Percentiles rank a stretch among this genome's conserved stretches.
These are phyloP conservation scores for Hypoxylon sp. DNA, from an alignment of 2,329 filamentous ascomycete species.

Conservation along the genomic window DNA sequence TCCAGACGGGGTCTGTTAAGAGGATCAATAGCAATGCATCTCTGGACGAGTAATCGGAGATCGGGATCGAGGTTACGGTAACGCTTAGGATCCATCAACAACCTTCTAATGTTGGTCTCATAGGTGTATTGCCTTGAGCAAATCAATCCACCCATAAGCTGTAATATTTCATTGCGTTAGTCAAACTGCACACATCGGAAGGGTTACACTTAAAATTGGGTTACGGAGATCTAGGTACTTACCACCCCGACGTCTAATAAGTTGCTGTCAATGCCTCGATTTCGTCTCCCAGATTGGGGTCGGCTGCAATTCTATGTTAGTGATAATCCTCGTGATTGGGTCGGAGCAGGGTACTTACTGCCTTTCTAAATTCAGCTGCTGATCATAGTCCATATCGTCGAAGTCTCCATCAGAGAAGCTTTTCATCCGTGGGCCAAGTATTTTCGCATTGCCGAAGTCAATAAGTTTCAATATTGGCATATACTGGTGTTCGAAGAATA, in stretches of 20 bases:
- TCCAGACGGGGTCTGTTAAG: slow-evolving; percentile 7
- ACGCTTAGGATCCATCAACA: not conserved
- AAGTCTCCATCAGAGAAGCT: too few relatives aligned
- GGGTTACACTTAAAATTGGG: too few relatives aligned
- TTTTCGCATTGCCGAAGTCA: not conserved
- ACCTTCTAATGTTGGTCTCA: not conserved
- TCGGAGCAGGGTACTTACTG: not conserved
- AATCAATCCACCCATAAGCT: not conserved
- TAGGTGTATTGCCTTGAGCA: too few relatives aligned
- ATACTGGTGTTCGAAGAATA: not conserved
- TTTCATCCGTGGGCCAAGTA: too few relatives aligned
- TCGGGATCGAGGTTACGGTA: not conserved
- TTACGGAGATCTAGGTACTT: not conserved
- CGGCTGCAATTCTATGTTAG: slow-evolving; percentile 4
- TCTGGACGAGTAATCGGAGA: slow-evolving; percentile 1
- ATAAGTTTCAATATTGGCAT: slow-evolving; percentile 11
- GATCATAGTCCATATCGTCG: not conserved
- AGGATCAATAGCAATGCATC: slow-evolving; percentile 3
- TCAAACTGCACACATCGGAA: not conserved
- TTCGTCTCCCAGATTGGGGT: not conserved
- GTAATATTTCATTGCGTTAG: not conserved
- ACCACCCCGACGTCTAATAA: not conserved
- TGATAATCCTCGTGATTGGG: not conserved
- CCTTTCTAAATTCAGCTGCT: not conserved
- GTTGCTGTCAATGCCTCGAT: not conserved